Evolutionary conservation across 2,329 filamentous ascomycete species (phyloP).

Genomic region (Camptophora hylomeconis): DNA sequence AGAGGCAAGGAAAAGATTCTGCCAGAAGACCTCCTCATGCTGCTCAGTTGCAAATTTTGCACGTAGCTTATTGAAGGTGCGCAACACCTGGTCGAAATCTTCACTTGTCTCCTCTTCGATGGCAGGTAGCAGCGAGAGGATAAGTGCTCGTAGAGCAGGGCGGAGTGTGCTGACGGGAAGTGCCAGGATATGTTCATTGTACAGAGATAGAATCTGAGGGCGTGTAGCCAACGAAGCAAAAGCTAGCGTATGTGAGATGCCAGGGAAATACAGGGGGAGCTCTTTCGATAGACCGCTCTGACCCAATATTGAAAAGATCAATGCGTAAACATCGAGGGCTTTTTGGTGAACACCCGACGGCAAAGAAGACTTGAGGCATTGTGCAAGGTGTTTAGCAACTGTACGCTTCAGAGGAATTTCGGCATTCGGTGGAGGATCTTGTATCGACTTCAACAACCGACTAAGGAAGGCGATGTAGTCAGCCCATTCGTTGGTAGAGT

Average conservation of each 20-base stretch:
- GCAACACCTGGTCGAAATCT: slow-evolving; percentile 81
- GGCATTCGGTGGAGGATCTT: slow-evolving; percentile 62
- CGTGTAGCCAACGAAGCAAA: slow-evolving; percentile 90
- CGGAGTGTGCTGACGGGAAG: slow-evolving; percentile 60
- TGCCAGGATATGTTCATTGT: slow-evolving; percentile 67
- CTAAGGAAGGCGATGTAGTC: slow-evolving; percentile 98
- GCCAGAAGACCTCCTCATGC: slow-evolving; percentile 89
- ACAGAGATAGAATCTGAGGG: slow-evolving; percentile 67
- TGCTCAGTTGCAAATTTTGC: slow-evolving; percentile 47
- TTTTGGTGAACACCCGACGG: slow-evolving; percentile 98
- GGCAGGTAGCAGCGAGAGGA: slow-evolving; percentile 78
- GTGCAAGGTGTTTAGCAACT: slow-evolving; percentile 81
- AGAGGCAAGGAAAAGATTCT: slow-evolving; percentile 86
- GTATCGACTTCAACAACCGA: slow-evolving; percentile 81
- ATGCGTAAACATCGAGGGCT: slow-evolving; percentile 81
- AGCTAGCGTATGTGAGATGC: slow-evolving; percentile 74
- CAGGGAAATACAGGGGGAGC: slow-evolving; percentile 77
- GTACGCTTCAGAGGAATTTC: slow-evolving; percentile 68
- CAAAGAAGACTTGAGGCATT: slow-evolving; percentile 85
- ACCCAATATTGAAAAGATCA: slow-evolving; percentile 70
- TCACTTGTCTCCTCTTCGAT: slow-evolving; percentile 94
- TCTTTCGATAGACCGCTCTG: slow-evolving; percentile 66
- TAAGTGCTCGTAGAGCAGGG: slow-evolving; percentile 78
- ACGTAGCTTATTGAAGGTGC: slow-evolving; percentile 67
- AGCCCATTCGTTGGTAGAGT: slow-evolving; percentile 95